Base-by-base conservation (phyloP, 805 yeast species). In the Zygosaccharomyces bisporus region DNA sequence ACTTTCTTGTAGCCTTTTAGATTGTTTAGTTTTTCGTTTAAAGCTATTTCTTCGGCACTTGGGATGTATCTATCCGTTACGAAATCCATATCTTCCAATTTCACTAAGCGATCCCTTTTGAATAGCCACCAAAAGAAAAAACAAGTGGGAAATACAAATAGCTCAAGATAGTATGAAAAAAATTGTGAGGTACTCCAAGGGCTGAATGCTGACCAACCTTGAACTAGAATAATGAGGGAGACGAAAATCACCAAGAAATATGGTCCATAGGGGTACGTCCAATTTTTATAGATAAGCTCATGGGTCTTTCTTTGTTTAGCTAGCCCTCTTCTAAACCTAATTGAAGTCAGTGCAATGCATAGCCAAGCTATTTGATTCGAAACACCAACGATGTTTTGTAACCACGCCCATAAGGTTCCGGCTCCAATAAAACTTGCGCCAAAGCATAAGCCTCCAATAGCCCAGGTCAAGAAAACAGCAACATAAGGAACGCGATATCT, bases 351-450 rank as follows among this genome's bases (percentile, higher is more conserved):
- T 34, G 72, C 75, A 44, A 75, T 75, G 45, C 68, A 61, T 55
- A 72, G 62, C 80, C 80, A 75, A 21, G 77, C 71, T 34, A 76
- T 55, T 57, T 73, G 76, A 54, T 75, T 75, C 4, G 79, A 73
- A 17, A 75, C 75, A 53, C 79, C 79, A 41, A 75, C 79, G 43
- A 74, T 67, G 44, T 71, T 65, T 61, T 74, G 79, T 45, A 75
- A 60, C 79, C 79, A 75, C 10, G 67, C 50, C 79, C 80, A 76
- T 30, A 75, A 61, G 13, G 67, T 64, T 35, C 79, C 80, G 1
- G 79, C 73, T 18, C 77, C 76, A 44, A 74, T 69, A 51, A 75
- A 75, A 1, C 81, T 75, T 3, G 81, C 73, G 2, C 80, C 84
- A 54, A 80, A 79, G 56, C 82, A 77, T 37, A 78, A 63, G 0